Evolutionary conservation across 495 filamentous ascomycete genomes (phyloP), one percentile per base, ranked within the genome.

Genomic region (Penicillium cinerascens): DNA sequence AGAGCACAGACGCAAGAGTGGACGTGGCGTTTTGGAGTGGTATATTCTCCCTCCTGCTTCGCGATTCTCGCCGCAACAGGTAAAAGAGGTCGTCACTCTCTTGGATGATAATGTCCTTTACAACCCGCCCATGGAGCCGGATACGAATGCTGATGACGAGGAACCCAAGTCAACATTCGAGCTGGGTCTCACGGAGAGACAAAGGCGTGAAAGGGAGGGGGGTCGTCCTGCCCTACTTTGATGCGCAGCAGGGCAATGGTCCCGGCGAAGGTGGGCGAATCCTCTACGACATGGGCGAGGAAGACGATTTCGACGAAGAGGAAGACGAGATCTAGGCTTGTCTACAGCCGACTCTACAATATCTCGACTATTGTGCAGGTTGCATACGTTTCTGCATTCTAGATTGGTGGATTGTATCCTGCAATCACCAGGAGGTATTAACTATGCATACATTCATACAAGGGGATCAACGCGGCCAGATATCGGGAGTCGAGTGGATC

Each of bases 291-390:
- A 93, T 97, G 86, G 93, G 92, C 25, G 81, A 82, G 46, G 95
- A 96, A 74, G 93, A 98, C 74, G 95, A 98, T 70, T 98, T 96
- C 69, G 93, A 98, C 64, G 93, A 97, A 54, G 95, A 97, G 71
- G 95, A 98, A 65, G 93, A 98, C 77, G 95, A 98, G 70, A 91
- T 97, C 46, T 96, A 65, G 70, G 69, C 22, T 26, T 45, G 37
- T 17, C 13, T 42, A 36, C 22, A 23, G 22, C 3, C 3, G 22
- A 23, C 22, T 23, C 22, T 17, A 36, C 33, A 56, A 51, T 13
- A 47, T 45, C 7, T 42, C 47, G 35, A 33, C 13, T 49, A 16
- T 13, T 37, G 7, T 29, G 52, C 29, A 46, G 29, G 44, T 46
- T 51, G 22, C 18, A 45, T 23, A 46, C 33, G 42, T 57, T 49